These are phyloP conservation scores for Monosporascus sp. DNA, from an alignment of 2,329 filamentous ascomycete genomes.

Conservation along the genomic window DNA sequence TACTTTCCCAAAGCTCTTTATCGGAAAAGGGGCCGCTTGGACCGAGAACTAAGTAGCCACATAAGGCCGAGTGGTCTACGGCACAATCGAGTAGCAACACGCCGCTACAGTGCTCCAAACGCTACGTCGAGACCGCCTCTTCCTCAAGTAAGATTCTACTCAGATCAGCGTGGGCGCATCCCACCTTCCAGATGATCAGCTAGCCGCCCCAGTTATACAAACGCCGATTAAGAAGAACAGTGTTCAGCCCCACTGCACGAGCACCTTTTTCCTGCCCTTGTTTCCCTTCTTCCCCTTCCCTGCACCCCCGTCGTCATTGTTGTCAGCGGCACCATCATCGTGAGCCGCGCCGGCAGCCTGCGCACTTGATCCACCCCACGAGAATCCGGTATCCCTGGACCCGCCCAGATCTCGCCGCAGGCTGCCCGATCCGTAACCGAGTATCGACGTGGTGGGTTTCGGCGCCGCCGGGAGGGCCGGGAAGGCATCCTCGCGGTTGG, in stretches of 20 bases:
- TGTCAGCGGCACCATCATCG: conserved; percentile 12
- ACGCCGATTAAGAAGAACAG: too few relatives aligned
- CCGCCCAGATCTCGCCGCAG: conserved; percentile 49
- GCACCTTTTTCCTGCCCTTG: conserved; percentile 57
- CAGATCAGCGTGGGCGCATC: too few relatives aligned
- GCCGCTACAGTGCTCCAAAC: too few relatives aligned
- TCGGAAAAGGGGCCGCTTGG: too few relatives aligned
- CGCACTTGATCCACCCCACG: conserved; percentile 39
- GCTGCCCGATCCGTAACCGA: conserved; percentile 52
- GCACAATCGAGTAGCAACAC: too few relatives aligned
- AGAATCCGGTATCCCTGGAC: conserved; percentile 44
- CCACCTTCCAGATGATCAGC: too few relatives aligned
- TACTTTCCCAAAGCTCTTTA: too few relatives aligned
- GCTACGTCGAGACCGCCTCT: too few relatives aligned
- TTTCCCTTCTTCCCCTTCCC: conserved; percentile 51
- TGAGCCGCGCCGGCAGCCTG: neutral
- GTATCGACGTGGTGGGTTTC: conserved; percentile 59
- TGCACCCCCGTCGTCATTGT: conserved; percentile 16
- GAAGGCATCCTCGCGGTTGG: conserved; percentile 58
- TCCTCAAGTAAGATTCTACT: too few relatives aligned
- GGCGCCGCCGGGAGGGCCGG: conserved; percentile 76
- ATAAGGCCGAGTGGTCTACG: too few relatives aligned
- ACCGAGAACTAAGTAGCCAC: too few relatives aligned
- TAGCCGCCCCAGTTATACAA: too few relatives aligned
- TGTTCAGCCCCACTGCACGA: conserved; percentile 53